Evolutionary conservation across 2,329 filamentous ascomycete genomes (phyloP), one percentile per base, ranked within the genome.

Genomic region (Rosellinia necatrix): DNA sequence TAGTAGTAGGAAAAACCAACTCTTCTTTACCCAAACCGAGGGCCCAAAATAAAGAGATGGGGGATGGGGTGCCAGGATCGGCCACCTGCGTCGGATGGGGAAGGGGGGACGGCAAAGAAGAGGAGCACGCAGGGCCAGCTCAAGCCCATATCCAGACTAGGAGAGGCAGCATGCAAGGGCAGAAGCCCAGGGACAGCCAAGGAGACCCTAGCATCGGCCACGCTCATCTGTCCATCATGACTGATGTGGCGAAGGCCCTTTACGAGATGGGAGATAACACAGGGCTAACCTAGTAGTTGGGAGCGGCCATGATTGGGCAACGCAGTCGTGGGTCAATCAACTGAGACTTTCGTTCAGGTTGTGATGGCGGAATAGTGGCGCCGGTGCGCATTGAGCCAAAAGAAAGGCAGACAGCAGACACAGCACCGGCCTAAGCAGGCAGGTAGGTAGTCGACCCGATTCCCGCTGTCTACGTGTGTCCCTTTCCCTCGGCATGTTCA

Each of bases 351-450:
- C 48, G 61, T 52, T 56, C 22, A 52, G 53, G 56, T 56, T 53
- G 58, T 56, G 60, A 67, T 66, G 65, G 62, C 62, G 56, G 64
- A 50, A 56, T 49, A 42, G 67, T 69, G 67, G 67, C 67, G 67
- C 56, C 54, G 49, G 55, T 51, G 55, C 57, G 52, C 54, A 58
- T 55, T 34, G 48, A 49, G 40, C 47, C 42, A 58, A 57, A 47
- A 49, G 46, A 48, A 51, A 46, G 52, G 32, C 22, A 34, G 47
- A 44, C n/a, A 38, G 47, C 24, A 51, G 22, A 42, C n/a, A n/a
- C n/a, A 19, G 21, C 41, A 29, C 30, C 42, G 13, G 10, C 13
- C 5, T 15, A 6, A 35, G 32, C 12, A 7, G 32, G 6, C 38
- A 37, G 21, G 15, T 56, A 59, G 38, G 37, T 24, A 4, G 10